phyloP scores from a whole-genome alignment of 768 basidiomycete genomes.

The Dioszegia hungarica region DNA sequence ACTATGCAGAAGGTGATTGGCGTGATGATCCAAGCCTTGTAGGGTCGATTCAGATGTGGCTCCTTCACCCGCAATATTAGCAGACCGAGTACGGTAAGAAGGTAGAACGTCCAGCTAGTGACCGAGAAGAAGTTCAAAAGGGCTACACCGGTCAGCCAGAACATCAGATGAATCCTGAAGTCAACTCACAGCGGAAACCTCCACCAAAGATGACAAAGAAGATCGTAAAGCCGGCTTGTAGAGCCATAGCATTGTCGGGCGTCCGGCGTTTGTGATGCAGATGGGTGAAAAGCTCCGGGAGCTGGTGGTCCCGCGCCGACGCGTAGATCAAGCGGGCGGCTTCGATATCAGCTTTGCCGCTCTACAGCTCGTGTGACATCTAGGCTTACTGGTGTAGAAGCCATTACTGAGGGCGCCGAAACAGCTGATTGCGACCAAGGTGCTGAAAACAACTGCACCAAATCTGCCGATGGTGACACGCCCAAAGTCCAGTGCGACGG shows the following conservation, averaged over 20 bases:
- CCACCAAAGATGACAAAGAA: slow-evolving; percentile 79
- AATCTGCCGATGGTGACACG: slow-evolving; percentile 74
- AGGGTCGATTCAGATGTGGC: slow-evolving; percentile 82
- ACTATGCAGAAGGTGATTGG: slow-evolving; percentile 85
- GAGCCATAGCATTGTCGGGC: slow-evolving; percentile 77
- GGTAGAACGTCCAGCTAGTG: slow-evolving; percentile 50
- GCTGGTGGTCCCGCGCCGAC: slow-evolving; percentile 78
- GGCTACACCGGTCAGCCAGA: no score
- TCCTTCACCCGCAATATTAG: slow-evolving; percentile 85
- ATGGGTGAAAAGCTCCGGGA: slow-evolving; percentile 76
- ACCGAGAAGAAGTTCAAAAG: slow-evolving; percentile 72
- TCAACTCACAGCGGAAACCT: slow-evolving; percentile 62
- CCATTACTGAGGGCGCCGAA: slow-evolving; percentile 88
- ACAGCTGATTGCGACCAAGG: slow-evolving; percentile 88
- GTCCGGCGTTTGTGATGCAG: slow-evolving; percentile 71
- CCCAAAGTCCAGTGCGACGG: slow-evolving; percentile 73
- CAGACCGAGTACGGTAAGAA: slow-evolving; percentile 60
- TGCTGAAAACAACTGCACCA: slow-evolving; percentile 82
- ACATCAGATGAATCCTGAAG: neutral
- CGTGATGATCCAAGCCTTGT: slow-evolving; percentile 85
- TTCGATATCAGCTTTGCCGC: slow-evolving; percentile 57
- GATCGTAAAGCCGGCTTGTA: slow-evolving; percentile 69
- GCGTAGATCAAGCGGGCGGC: slow-evolving; percentile 80
- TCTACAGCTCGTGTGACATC: neutral
- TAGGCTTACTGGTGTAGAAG: slow-evolving; percentile 29